Conservation (phyloP, 495 filamentous ascomycete genomes). For the Penicillium flavigenum region DNA sequence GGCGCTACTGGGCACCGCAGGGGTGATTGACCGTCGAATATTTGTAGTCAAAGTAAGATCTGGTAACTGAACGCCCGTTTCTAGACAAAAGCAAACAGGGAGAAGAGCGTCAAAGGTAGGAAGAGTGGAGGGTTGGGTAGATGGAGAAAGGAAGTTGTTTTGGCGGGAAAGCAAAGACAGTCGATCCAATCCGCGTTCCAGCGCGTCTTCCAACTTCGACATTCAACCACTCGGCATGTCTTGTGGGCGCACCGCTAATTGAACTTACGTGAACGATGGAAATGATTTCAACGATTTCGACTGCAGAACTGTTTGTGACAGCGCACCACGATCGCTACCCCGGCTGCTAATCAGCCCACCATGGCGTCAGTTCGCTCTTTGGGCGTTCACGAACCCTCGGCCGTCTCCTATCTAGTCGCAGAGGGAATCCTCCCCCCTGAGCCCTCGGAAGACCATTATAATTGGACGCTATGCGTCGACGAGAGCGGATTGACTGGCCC, state of each 20-base stretch:
- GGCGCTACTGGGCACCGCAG: slow-evolving; percentile 25
- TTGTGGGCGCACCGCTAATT: slow-evolving; percentile 9
- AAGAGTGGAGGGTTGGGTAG: slow-evolving; percentile 16
- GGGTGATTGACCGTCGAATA: slow-evolving; percentile 5
- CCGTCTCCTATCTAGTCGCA: slow-evolving; percentile 75
- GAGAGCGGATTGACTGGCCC: slow-evolving; percentile 41
- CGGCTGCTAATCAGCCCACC: slow-evolving; percentile 29
- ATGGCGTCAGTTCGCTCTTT: slow-evolving; percentile 91
- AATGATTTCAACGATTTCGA: slow-evolving; percentile 16
- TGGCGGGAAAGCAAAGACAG: slow-evolving; percentile 20
- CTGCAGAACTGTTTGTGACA: slow-evolving; percentile 24
- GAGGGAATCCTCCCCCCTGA: slow-evolving; percentile 75
- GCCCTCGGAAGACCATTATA: slow-evolving; percentile 64
- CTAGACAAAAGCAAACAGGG: slow-evolving; percentile 1
- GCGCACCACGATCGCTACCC: slow-evolving; percentile 22
- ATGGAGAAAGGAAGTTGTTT: slow-evolving; percentile 30
- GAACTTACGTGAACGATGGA: slow-evolving; percentile 15
- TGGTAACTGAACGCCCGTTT: not conserved
- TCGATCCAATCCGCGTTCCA: slow-evolving; percentile 31
- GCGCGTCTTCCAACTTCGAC: slow-evolving; percentile 27
- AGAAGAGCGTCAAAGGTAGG: slow-evolving; percentile 2
- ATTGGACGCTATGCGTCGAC: slow-evolving; percentile 61
- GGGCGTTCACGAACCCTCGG: slow-evolving; percentile 82
- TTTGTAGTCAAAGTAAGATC: not conserved
- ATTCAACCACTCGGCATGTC: slow-evolving; percentile 21